These are phyloP conservation scores for Jamesozyma jinghongensis DNA, from an alignment of 805 yeast species.

Conservation along the genomic window DNA sequence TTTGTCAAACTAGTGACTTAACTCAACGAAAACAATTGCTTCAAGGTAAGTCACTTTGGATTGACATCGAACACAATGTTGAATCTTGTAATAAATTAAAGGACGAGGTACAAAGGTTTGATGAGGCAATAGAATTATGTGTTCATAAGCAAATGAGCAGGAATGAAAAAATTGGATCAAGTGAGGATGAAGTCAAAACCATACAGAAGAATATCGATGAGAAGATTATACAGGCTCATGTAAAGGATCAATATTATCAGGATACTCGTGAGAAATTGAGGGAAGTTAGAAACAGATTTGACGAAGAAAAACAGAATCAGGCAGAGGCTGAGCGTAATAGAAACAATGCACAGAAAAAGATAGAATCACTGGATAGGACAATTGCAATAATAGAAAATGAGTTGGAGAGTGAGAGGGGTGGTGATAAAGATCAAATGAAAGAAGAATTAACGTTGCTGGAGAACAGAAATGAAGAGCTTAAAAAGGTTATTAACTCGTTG, in stretches of 20 bases:
- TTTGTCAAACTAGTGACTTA: constrained; percentile 35
- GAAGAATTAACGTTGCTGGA: constrained; percentile 10
- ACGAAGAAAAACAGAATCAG: constrained; percentile 17
- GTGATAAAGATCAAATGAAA: constrained; percentile 24
- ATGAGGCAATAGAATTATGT: constrained; percentile 14
- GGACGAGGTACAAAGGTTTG: constrained; percentile 9
- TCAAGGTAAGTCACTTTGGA: constrained; percentile 44
- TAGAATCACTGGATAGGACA: constrained; percentile 12
- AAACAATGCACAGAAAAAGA: constrained; percentile 15
- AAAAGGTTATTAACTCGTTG: constrained; percentile 4
- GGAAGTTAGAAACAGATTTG: constrained; percentile 12
- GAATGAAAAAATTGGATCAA: constrained; percentile 24
- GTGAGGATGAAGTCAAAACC: constrained; percentile 13
- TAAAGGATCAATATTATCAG: constrained; percentile 15
- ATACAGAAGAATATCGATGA: constrained; percentile 12
- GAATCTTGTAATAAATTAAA: constrained; percentile 13
- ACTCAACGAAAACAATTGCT: constrained; percentile 32
- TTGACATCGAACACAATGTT: constrained; percentile 29
- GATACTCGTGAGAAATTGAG: constrained; percentile 12
- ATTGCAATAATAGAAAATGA: constrained; percentile 22
- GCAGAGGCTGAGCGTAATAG: constrained; percentile 16
- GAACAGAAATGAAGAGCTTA: constrained; percentile 8
- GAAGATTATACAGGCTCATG: constrained; percentile 9
- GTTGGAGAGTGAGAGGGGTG: constrained; percentile 24
- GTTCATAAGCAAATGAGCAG: constrained; percentile 14